Evolutionary conservation across 2,329 filamentous ascomycete genomes (phyloP).

Genomic region (Pseudopyrenochaeta lycopersici): DNA sequence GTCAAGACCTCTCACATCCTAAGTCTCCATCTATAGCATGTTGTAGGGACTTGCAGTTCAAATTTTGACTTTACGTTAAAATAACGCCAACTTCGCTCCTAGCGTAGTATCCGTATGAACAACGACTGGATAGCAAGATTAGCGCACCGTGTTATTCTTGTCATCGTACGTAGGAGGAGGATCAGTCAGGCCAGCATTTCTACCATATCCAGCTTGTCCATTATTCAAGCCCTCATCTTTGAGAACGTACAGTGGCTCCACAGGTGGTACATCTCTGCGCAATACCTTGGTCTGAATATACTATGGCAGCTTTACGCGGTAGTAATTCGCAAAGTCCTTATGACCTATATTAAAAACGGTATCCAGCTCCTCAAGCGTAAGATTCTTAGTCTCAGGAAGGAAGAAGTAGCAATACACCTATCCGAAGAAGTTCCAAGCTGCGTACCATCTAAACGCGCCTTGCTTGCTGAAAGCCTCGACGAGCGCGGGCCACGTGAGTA

Average conservation of each 20-base stretch:
- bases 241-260: slow-evolving; percentile 37
- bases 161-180: too few species aligned
- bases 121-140: too few species aligned
- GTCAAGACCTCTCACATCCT: too few species aligned
- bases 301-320: slow-evolving; percentile 45
- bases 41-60: too few species aligned
- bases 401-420: slow-evolving; percentile 53
- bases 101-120: too few species aligned
- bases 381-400: slow-evolving; percentile 41
- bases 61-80: too few species aligned
- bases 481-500: slow-evolving; percentile 63
- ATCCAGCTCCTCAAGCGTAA: slow-evolving; percentile 43
- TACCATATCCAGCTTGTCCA: too few species aligned
- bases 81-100: too few species aligned
- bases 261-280: slow-evolving; percentile 35
- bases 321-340: slow-evolving; percentile 30
- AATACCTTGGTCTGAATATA: slow-evolving; percentile 48
- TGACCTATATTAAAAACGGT: slow-evolving; percentile 43
- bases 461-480: slow-evolving; percentile 58
- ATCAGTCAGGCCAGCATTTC: too few species aligned
- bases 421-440: slow-evolving; percentile 63
- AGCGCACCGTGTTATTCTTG: too few species aligned
- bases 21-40: too few species aligned
- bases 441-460: slow-evolving; percentile 66
- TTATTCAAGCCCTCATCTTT: too few species aligned